Evolutionary conservation across 1,139 yeast species (phyloP).

Genomic region (Saccharomyces pastorianus): DNA sequence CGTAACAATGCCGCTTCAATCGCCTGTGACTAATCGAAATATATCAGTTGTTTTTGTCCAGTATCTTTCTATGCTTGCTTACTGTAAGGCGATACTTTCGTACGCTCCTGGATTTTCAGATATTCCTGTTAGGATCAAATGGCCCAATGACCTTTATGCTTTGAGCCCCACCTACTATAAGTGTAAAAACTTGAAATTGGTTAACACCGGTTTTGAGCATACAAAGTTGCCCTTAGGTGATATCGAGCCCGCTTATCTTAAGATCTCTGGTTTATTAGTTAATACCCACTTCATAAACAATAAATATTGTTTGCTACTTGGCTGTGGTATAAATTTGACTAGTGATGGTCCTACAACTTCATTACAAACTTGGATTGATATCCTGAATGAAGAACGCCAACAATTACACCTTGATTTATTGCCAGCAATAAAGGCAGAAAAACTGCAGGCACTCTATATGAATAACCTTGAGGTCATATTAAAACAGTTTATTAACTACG

Average conservation of each 20-base stretch:
- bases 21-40: slow-evolving; percentile 32
- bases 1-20: slow-evolving; percentile 46
- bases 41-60: slow-evolving; percentile 70
- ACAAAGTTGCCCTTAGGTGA: slow-evolving; percentile 25
- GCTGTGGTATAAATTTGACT: slow-evolving; percentile 79
- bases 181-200: slow-evolving; percentile 22
- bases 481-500: slow-evolving; percentile 49
- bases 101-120: slow-evolving; percentile 64
- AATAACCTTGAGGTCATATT: slow-evolving; percentile 57
- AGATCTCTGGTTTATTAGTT: slow-evolving; percentile 78
- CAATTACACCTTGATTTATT: slow-evolving; percentile 38
- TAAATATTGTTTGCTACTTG: slow-evolving; percentile 60
- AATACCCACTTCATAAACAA: slow-evolving; percentile 62
- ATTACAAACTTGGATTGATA: slow-evolving; percentile 56
- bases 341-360: slow-evolving; percentile 92
- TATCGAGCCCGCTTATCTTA: slow-evolving; percentile 50
- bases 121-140: slow-evolving; percentile 74
- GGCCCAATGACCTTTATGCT: slow-evolving; percentile 94
- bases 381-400: slow-evolving; percentile 47
- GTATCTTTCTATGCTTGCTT: slow-evolving; percentile 75
- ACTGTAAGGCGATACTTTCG: slow-evolving; percentile 64
- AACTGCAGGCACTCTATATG: slow-evolving; percentile 61
- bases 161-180: slow-evolving; percentile 51
- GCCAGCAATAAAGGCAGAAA: slow-evolving; percentile 51
- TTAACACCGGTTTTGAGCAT: slow-evolving; percentile 16